A percentile compares a stretch with the other conserved stretches of the same genome.
phyloP scores from a whole-genome alignment of 2,329 filamentous ascomycete species.

The Fusarium sp. region DNA sequence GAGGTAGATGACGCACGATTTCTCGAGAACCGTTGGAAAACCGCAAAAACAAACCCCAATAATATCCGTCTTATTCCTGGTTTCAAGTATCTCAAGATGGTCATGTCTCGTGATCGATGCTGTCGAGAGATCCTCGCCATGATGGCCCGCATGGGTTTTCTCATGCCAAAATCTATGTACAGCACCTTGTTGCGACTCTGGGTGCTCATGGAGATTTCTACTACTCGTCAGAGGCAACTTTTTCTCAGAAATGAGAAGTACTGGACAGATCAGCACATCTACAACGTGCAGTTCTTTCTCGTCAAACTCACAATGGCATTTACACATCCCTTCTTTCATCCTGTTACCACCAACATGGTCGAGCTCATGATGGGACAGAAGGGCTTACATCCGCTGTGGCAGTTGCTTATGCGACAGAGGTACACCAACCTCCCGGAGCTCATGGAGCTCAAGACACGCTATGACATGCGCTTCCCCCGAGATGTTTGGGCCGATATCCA shows the following conservation, averaged over 20 bases:
- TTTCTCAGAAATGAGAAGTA: conserved; percentile 64
- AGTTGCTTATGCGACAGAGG: conserved; percentile 67
- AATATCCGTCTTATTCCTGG: conserved; percentile 67
- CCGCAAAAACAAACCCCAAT: conserved; percentile 13
- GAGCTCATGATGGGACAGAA: conserved; percentile 70
- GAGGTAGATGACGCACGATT: conserved; percentile 17
- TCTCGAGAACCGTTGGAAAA: conserved; percentile 16
- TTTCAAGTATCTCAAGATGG: conserved; percentile 75
- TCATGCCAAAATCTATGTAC: conserved; percentile 61
- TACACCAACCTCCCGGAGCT: conserved; percentile 63
- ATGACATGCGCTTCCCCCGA: conserved; percentile 61
- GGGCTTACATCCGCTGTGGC: conserved; percentile 66
- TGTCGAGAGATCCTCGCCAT: conserved; percentile 71
- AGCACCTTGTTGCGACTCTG: conserved; percentile 73
- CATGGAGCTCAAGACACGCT: conserved; percentile 67
- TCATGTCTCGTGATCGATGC: conserved; percentile 66
- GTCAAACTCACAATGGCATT: conserved; percentile 79
- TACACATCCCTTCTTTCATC: conserved; percentile 69
- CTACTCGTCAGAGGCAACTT: conserved; percentile 63
- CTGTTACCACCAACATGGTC: conserved; percentile 61
- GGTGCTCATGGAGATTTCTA: conserved; percentile 76
- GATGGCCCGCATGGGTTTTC: conserved; percentile 68
- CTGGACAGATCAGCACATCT: conserved; percentile 71
- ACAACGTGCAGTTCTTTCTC: conserved; percentile 72
- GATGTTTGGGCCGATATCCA: conserved; percentile 38